Percentiles rank a stretch among this genome's conserved stretches.
phyloP scores from a whole-genome alignment of 768 basidiomycete species.

The Amanita rubescens region DNA sequence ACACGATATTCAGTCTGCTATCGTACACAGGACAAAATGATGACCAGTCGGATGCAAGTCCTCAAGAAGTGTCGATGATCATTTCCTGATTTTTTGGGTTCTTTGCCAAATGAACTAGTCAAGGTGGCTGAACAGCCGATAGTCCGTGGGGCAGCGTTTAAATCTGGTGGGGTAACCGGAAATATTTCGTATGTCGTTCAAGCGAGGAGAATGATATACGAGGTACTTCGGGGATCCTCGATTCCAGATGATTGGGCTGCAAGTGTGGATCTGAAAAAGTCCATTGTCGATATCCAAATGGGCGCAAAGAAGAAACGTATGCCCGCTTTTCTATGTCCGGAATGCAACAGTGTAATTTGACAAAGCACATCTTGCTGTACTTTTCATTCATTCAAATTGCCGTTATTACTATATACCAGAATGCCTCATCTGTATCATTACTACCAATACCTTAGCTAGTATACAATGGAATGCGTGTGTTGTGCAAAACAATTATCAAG shows the following conservation, averaged over 20 bases:
- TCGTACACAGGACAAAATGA: slow-evolving; percentile 1
- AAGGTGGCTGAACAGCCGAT: slow-evolving; percentile 45
- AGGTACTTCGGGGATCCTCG: slow-evolving; percentile 20
- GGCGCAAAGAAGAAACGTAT: slow-evolving; percentile 13
- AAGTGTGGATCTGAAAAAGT: slow-evolving; percentile 8
- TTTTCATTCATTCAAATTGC: neutral
- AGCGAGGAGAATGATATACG: slow-evolving; percentile 42
- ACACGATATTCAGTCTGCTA: slow-evolving; percentile 14
- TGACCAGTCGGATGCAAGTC: too few species aligned
- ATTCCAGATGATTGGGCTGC: slow-evolving; percentile 38
- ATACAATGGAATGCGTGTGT: too few species aligned
- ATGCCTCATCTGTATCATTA: too few species aligned
- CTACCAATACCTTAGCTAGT: neutral
- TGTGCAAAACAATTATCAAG: too few species aligned
- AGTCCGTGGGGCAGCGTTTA: slow-evolving; percentile 34
- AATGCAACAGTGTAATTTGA: slow-evolving; percentile 38
- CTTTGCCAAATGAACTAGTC: slow-evolving; percentile 34
- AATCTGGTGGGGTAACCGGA: slow-evolving; percentile 38
- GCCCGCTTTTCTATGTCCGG: slow-evolving; percentile 33
- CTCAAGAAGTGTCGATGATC: too few species aligned
- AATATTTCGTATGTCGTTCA: slow-evolving; percentile 39
- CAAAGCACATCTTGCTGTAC: too few species aligned
- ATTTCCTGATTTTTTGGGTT: slow-evolving; percentile 5
- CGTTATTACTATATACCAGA: too few species aligned
- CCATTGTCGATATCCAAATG: slow-evolving; percentile 17